A percentile compares a stretch with the other conserved stretches of the same genome.
These are phyloP conservation scores for Micractinium sp. DNA, from an alignment of 139 green algal species.

Conservation along the genomic window DNA sequence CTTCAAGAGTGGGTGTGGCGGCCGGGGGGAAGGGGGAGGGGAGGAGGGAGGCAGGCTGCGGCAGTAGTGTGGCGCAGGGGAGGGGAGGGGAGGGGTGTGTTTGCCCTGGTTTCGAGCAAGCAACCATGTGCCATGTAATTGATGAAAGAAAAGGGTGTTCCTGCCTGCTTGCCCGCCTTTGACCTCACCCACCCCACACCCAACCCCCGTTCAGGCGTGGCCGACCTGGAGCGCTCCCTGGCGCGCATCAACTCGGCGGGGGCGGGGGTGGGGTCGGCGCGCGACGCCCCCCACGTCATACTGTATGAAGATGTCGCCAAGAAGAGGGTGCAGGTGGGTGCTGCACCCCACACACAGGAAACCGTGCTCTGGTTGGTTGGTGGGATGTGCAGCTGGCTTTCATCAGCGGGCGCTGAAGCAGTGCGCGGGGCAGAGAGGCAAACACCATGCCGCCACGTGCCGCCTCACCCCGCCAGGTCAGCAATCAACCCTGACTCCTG, in stretches of 20 bases:
- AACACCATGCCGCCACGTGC: too few relatives aligned
- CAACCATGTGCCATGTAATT: too few relatives aligned
- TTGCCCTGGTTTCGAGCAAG: too few relatives aligned
- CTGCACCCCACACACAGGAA: background rate
- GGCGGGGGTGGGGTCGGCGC: slow-evolving; percentile 21
- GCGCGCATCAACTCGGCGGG: slow-evolving; percentile 75
- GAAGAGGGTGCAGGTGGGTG: slow-evolving; percentile 52
- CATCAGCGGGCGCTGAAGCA: too few relatives aligned
- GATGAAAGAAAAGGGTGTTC: too few relatives aligned
- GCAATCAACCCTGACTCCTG: too few relatives aligned
- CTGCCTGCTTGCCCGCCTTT: too few relatives aligned
- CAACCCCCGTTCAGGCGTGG: slow-evolving; percentile 47
- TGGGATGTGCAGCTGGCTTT: background rate
- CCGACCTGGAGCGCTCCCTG: slow-evolving; percentile 91
- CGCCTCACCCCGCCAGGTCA: too few relatives aligned
- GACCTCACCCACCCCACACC: background rate
- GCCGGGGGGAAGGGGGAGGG: background rate
- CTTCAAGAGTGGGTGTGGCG: slow-evolving; percentile 5
- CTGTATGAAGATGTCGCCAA: slow-evolving; percentile 93
- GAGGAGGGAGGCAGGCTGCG: background rate
- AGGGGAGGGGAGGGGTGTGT: too few relatives aligned
- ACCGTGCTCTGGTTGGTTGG: background rate
- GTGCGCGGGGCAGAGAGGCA: too few relatives aligned
- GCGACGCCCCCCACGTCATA: slow-evolving; percentile 86
- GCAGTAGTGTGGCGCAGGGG: too few relatives aligned